Evolutionary conservation across 2,329 filamentous ascomycete species (phyloP).

Genomic region (Epichloe festucae): DNA sequence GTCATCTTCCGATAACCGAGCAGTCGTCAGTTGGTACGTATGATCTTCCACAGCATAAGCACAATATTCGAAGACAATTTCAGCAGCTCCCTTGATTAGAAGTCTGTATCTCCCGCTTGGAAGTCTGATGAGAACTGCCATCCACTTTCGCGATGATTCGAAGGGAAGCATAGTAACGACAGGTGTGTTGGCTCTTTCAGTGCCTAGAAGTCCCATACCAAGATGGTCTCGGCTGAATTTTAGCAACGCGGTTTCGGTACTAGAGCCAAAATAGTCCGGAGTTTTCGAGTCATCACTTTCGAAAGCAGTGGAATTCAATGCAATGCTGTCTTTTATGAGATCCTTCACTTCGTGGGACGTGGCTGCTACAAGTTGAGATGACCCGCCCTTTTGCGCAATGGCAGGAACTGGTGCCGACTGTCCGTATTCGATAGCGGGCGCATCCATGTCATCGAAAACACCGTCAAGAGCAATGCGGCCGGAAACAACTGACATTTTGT

Average conservation of each 20-base stretch:
- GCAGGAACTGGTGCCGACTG: slow-evolving; percentile 11
- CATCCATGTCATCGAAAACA: slow-evolving; percentile 23
- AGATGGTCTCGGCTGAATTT: slow-evolving; percentile 37
- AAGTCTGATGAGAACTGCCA: slow-evolving; percentile 40
- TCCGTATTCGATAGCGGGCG: slow-evolving; percentile 9
- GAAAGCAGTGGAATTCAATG: slow-evolving; percentile 40
- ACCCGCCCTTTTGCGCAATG: slow-evolving; percentile 15
- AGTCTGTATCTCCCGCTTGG: slow-evolving; percentile 33
- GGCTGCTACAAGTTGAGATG: slow-evolving; percentile 16
- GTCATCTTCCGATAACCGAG: slow-evolving; percentile 18
- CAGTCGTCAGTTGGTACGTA: slow-evolving; percentile 16
- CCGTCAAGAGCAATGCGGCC: slow-evolving; percentile 36
- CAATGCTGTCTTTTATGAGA: slow-evolving; percentile 27
- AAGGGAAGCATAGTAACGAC: slow-evolving; percentile 39
- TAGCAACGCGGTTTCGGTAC: slow-evolving; percentile 41
- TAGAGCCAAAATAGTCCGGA: slow-evolving; percentile 36
- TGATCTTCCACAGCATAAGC: slow-evolving; percentile 32
- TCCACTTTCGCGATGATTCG: slow-evolving; percentile 41
- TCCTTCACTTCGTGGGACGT: slow-evolving; percentile 22
- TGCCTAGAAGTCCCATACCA: slow-evolving; percentile 29
- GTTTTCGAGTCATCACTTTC: slow-evolving; percentile 28
- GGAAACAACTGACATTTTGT: slow-evolving; percentile 48
- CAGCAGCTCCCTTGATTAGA: slow-evolving; percentile 44
- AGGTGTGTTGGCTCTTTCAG: slow-evolving; percentile 33
- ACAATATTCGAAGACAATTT: slow-evolving; percentile 37